Evolutionary conservation across 1,139 yeast genomes (phyloP).

Genomic region (Scheffersomyces lignicola): DNA sequence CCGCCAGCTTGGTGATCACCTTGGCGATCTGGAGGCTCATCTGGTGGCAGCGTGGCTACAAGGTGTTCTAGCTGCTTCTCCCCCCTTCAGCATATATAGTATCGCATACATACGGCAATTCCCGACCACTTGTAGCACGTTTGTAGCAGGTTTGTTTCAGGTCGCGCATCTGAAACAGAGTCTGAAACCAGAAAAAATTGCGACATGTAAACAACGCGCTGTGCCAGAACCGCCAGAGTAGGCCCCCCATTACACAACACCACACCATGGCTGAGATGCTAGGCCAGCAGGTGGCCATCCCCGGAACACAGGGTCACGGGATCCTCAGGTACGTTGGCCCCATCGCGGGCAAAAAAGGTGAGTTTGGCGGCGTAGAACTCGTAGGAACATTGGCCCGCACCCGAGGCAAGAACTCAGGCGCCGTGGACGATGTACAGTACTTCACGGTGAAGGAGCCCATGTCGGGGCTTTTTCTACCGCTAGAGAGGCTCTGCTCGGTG

Average conservation of each 20-base stretch:
- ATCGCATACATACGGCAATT: too few species aligned
- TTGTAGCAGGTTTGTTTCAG: too few species aligned
- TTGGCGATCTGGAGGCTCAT: slow-evolving; percentile 32
- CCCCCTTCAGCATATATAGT: too few species aligned
- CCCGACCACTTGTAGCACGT: too few species aligned
- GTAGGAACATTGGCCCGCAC: slow-evolving; percentile 55
- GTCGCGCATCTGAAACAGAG: too few species aligned
- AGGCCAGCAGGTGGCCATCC: slow-evolving; percentile 40
- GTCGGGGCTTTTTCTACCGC: slow-evolving; percentile 75
- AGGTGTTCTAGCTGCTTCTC: neutral
- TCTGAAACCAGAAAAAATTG: too few species aligned
- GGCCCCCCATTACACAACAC: too few species aligned
- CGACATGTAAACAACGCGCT: slow-evolving; percentile 1
- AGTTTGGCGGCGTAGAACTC: slow-evolving; percentile 88
- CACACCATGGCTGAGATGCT: slow-evolving; percentile 22
- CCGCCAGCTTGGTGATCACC: slow-evolving; percentile 31
- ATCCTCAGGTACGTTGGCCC: slow-evolving; percentile 71
- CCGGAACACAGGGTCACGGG: slow-evolving; percentile 55
- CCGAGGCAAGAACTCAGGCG: slow-evolving; percentile 48
- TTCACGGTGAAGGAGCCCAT: slow-evolving; percentile 56
- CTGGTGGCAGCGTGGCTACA: slow-evolving; percentile 33
- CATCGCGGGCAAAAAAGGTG: slow-evolving; percentile 70
- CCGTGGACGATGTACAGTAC: slow-evolving; percentile 44
- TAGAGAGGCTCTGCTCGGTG: slow-evolving; percentile 53
- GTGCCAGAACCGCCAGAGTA: neutral